Evolutionary conservation across 2,329 filamentous ascomycete species (phyloP).

Genomic region (Phoma herbarum): DNA sequence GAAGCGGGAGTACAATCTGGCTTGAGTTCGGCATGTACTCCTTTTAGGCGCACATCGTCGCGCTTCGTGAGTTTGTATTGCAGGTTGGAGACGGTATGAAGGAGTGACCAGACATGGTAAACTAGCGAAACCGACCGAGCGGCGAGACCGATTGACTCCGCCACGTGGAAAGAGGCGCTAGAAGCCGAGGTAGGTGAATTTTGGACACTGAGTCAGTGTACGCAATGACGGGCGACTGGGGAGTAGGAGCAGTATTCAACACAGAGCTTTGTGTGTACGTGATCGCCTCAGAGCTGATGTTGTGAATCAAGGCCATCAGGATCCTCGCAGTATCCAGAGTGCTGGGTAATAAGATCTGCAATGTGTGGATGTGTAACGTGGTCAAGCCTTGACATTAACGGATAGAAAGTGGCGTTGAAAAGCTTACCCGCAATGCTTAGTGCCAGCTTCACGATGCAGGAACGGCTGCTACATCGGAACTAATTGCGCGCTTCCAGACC

Average conservation of each 20-base stretch:
- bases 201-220: not conserved
- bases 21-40: not conserved
- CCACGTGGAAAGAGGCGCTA: slow-evolving; percentile 4
- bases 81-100: not conserved
- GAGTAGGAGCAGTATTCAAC: not conserved
- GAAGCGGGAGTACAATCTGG: not conserved
- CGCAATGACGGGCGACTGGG: not conserved
- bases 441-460: not conserved
- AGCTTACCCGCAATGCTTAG: slow-evolving; percentile 10
- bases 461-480: not conserved
- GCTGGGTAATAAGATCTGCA: slow-evolving; percentile 11
- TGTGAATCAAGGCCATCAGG: not conserved
- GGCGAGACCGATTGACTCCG: slow-evolving; percentile 2
- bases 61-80: not conserved
- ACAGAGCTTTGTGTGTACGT: not conserved
- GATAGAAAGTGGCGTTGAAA: slow-evolving; percentile 14
- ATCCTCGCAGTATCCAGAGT: slow-evolving; percentile 1
- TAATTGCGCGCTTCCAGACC: not conserved
- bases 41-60: not conserved
- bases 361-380: not conserved
- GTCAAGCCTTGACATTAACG: slow-evolving; percentile 6
- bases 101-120: not conserved
- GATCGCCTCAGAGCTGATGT: too few relatives aligned
- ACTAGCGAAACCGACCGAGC: not conserved
- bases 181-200: not conserved